A percentile compares a stretch with the other conserved stretches of the same genome.
Conservation (phyloP, 139 green algal species). For the Chlorella vulgaris region DNA sequence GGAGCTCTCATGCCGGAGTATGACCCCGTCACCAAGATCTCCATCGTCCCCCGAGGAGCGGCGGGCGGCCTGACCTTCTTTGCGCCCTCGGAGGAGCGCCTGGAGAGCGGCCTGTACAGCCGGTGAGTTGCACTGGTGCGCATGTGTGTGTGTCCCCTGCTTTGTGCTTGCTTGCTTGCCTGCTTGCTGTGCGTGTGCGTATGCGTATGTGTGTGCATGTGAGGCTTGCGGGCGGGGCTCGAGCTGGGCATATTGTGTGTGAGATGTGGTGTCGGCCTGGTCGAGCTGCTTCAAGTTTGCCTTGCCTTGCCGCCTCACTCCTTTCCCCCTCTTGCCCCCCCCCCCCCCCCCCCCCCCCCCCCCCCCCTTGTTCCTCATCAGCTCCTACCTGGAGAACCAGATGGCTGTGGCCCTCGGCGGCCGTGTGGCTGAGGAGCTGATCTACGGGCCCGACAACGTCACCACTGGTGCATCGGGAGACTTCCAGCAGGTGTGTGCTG, state of each 20-base stretch:
- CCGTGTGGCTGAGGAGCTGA: slow-evolving; percentile 98
- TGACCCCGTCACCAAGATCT: slow-evolving; percentile 99
- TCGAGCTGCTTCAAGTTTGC: no score
- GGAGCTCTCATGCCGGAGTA: slow-evolving; percentile 99
- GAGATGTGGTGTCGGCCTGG: no score
- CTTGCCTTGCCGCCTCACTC: no score
- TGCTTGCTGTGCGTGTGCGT: background rate
- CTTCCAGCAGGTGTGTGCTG: slow-evolving; percentile 79
- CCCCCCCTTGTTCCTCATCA: background rate
- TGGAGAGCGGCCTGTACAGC: slow-evolving; percentile 91
- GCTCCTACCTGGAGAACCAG: slow-evolving; percentile 89
- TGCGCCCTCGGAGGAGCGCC: slow-evolving; percentile 87
- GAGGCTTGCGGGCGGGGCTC: no score
- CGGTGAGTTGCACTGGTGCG: slow-evolving; percentile 1
- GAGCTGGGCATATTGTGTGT: no score
- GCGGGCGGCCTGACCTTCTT: slow-evolving; percentile 98
- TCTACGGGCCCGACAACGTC: slow-evolving; percentile 96
- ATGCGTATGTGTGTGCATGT: background rate
- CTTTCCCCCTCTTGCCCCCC: no score
- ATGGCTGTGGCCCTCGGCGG: slow-evolving; percentile 93
- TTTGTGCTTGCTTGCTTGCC: background rate
- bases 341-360: no score
- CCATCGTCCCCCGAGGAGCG: slow-evolving; percentile 94
- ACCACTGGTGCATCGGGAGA: slow-evolving; percentile 94
- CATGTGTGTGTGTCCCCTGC: background rate